Percentiles rank a stretch among this genome's conserved stretches.
Evolutionary conservation across 2,329 filamentous ascomycete genomes (phyloP).

Genomic region (Metarhizium anisopliae): DNA sequence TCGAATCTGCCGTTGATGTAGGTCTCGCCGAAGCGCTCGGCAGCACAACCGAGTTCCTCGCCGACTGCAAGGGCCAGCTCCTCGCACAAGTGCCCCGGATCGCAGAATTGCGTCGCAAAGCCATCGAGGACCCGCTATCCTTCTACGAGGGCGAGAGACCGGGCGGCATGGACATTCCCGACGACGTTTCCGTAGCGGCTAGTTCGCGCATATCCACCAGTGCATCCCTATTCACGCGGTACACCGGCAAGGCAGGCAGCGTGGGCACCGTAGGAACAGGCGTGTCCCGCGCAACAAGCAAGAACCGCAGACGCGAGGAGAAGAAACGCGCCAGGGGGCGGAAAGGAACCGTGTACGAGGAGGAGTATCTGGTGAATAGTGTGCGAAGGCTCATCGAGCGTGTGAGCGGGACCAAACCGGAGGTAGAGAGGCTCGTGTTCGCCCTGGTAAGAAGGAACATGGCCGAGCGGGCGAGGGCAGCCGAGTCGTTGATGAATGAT

Average conservation of each 20-base stretch:
- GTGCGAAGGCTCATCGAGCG: constrained; percentile 76
- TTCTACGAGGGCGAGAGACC: constrained; percentile 76
- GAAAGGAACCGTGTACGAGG: constrained; percentile 96
- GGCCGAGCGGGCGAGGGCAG: constrained; percentile 74
- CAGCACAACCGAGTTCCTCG: constrained; percentile 79
- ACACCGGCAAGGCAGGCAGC: constrained; percentile 62
- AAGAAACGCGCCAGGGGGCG: constrained; percentile 90
- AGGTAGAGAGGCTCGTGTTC: constrained; percentile 66
- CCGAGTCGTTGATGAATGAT: constrained; percentile 65
- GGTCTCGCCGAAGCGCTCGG: constrained; percentile 75
- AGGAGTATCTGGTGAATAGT: constrained; percentile 90
- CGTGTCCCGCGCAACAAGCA: constrained; percentile 70
- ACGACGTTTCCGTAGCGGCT: constrained; percentile 85
- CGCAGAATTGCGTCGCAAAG: constrained; percentile 70
- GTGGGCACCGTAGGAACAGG: constrained; percentile 62
- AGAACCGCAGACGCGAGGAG: constrained; percentile 84
- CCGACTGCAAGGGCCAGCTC: constrained; percentile 84
- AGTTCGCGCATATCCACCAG: constrained; percentile 70
- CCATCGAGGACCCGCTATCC: constrained; percentile 73
- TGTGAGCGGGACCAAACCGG: constrained; percentile 62
- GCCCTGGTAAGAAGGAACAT: constrained; percentile 73
- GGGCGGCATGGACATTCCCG: constrained; percentile 64
- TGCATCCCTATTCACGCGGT: constrained; percentile 86
- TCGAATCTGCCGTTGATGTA: constrained; percentile 62
- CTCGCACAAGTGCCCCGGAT: constrained; percentile 79